Conservation (phyloP, 768 basidiomycete species). For the Clavulina sp. region DNA sequence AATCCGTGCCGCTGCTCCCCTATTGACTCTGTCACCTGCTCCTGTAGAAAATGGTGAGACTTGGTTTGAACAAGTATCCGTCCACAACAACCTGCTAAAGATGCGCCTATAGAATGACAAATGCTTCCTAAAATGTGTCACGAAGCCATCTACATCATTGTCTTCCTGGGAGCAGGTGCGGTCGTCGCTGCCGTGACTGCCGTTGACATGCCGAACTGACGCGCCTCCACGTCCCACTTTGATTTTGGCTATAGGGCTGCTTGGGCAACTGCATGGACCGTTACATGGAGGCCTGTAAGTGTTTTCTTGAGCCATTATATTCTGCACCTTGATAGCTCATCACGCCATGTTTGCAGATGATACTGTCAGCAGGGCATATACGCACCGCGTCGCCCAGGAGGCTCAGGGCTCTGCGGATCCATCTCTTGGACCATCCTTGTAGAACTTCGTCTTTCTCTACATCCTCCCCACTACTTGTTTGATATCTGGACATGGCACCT, state of each 20-base stretch:
- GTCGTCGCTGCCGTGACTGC: too few relatives aligned
- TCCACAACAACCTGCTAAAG: not conserved
- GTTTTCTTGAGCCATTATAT: slow-evolving; percentile 34
- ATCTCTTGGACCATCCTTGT: too few relatives aligned
- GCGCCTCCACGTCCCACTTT: not conserved
- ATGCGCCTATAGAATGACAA: slow-evolving; percentile 4
- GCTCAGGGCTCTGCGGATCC: too few relatives aligned
- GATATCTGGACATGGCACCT: too few relatives aligned
- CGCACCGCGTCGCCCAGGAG: slow-evolving; percentile 67
- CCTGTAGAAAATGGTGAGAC: not conserved
- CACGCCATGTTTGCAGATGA: slow-evolving; percentile 70
- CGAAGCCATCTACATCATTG: slow-evolving; percentile 54
- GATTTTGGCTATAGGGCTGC: slow-evolving; percentile 46
- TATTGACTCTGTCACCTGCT: not conserved
- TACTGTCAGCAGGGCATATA: slow-evolving; percentile 59
- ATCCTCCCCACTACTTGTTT: too few relatives aligned
- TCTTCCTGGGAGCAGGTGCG: slow-evolving; percentile 56
- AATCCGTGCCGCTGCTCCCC: not conserved
- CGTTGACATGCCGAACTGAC: not conserved
- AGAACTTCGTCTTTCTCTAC: too few relatives aligned
- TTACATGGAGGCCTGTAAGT: slow-evolving; percentile 74
- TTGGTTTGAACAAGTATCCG: not conserved
- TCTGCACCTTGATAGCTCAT: slow-evolving; percentile 70
- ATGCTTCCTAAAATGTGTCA: slow-evolving; percentile 47
- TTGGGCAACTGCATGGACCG: slow-evolving; percentile 59